A percentile compares a stretch with the other conserved stretches of the same genome.
These are phyloP conservation scores for Sarocladium kiliense DNA, from an alignment of 2,329 filamentous ascomycete species.

Conservation along the genomic window DNA sequence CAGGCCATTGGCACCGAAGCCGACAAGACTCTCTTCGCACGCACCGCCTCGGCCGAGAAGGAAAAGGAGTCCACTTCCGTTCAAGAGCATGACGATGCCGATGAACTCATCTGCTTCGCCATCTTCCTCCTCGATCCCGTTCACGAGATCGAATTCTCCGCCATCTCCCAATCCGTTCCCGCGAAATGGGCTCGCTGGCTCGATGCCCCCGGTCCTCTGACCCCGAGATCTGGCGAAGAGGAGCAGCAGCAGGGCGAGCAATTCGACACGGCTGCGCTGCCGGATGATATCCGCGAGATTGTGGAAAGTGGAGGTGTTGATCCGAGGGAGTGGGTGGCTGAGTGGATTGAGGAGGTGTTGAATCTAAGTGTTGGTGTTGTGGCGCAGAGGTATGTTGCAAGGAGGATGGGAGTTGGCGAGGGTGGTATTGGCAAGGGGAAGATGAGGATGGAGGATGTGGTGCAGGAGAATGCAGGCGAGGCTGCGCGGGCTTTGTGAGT, in stretches of 20 bases:
- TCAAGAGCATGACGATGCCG: constrained; percentile 45
- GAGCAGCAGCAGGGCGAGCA: constrained; percentile 17
- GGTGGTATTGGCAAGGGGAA: constrained; percentile 59
- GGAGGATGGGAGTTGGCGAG: constrained; percentile 92
- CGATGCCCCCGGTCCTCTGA: constrained; percentile 62
- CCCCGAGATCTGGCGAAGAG: constrained; percentile 47
- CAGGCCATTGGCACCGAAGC: constrained; percentile 71
- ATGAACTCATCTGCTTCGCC: constrained; percentile 67
- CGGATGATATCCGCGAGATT: constrained; percentile 83
- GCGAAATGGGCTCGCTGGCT: constrained; percentile 88
- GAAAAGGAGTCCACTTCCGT: constrained; percentile 50
- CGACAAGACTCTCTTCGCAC: constrained; percentile 63
- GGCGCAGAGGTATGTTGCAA: constrained; percentile 90
- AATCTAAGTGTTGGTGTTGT: constrained; percentile 75
- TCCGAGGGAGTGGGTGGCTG: constrained; percentile 92
- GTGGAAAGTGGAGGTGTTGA: constrained; percentile 73
- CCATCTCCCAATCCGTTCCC: constrained; percentile 78
- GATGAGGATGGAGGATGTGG: constrained; percentile 50
- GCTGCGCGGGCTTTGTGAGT: constrained; percentile 44
- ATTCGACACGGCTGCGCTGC: constrained; percentile 30
- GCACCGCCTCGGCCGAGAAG: constrained; percentile 46
- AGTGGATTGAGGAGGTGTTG: constrained; percentile 91
- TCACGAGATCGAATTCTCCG: constrained; percentile 81
- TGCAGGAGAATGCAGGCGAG: constrained; percentile 54
- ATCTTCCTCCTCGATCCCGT: constrained; percentile 82